Evolutionary conservation across 2,329 filamentous ascomycete species (phyloP).

Genomic region (Drechslerella dactyloides): DNA sequence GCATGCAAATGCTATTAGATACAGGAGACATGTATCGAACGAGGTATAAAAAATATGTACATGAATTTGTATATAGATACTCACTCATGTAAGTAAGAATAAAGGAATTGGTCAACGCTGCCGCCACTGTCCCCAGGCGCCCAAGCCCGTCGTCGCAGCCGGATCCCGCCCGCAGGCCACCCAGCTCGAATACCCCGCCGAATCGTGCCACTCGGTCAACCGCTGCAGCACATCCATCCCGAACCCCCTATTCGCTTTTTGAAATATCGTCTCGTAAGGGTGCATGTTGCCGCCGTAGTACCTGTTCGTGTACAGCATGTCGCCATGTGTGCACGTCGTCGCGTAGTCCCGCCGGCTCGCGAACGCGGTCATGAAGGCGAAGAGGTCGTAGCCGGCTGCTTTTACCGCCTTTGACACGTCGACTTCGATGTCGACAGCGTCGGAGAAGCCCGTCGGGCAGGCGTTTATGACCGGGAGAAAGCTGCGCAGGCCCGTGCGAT

Average conservation of each 20-base stretch:
- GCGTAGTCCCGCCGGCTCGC: constrained; percentile 24
- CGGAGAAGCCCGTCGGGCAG: constrained; percentile 9
- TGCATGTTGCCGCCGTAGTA: constrained; percentile 33
- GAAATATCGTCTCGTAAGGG: constrained; percentile 42
- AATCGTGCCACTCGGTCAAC: constrained; percentile 27
- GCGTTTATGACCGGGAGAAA: constrained; percentile 55
- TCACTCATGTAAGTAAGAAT: no score
- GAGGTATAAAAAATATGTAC: no score
- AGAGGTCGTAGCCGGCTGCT: constrained; percentile 16
- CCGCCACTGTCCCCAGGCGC: constrained; percentile 30
- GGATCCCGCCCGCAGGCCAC: constrained; percentile 29
- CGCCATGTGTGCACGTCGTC: constrained; percentile 17
- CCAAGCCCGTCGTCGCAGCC: not conserved
- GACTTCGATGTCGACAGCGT: constrained; percentile 26
- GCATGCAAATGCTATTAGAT: no score
- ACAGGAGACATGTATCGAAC: no score
- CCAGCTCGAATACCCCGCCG: constrained; percentile 31
- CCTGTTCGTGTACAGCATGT: constrained; percentile 3
- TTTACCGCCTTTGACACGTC: constrained; percentile 19
- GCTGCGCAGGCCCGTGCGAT: constrained; percentile 57
- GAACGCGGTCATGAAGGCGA: constrained; percentile 33
- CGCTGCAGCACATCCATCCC: constrained; percentile 7
- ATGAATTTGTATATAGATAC: not conserved
- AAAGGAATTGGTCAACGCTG: no score
- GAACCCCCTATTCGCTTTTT: constrained; percentile 17